Conservation (phyloP, 2,329 filamentous ascomycete genomes). For the Juglanconis oblonga region DNA sequence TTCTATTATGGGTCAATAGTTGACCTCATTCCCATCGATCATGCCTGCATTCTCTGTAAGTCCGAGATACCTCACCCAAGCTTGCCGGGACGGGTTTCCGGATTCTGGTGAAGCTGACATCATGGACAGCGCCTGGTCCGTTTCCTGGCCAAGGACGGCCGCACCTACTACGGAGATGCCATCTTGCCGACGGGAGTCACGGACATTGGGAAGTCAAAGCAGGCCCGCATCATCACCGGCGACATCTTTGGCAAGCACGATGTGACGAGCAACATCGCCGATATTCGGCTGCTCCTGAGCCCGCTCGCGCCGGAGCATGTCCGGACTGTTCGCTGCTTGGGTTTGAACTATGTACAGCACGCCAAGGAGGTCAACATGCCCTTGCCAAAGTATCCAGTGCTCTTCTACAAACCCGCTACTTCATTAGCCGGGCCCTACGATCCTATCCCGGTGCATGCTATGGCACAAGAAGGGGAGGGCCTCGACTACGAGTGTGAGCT, state of each 20-base stretch:
- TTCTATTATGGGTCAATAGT: too few relatives aligned
- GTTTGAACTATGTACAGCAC: slow-evolving; percentile 70
- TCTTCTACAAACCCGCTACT: slow-evolving; percentile 73
- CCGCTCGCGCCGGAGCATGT: slow-evolving; percentile 63
- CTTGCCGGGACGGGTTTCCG: too few relatives aligned
- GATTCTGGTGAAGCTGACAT: not conserved
- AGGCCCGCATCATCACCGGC: slow-evolving; percentile 62
- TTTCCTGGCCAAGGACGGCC: slow-evolving; percentile 69
- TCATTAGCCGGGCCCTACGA: slow-evolving; percentile 63
- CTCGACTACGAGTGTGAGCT: slow-evolving; percentile 82
- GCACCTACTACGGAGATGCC: slow-evolving; percentile 71
- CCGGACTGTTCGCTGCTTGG: slow-evolving; percentile 65
- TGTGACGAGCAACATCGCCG: slow-evolving; percentile 60
- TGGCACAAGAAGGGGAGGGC: slow-evolving; percentile 64
- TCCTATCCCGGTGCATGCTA: slow-evolving; percentile 61
- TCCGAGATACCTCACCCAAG: too few relatives aligned
- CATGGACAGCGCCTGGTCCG: slow-evolving; percentile 63
- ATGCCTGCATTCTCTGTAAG: too few relatives aligned
- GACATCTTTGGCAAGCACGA: slow-evolving; percentile 63
- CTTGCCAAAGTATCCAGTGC: slow-evolving; percentile 66
- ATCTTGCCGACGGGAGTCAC: slow-evolving; percentile 59
- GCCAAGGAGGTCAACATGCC: slow-evolving; percentile 67
- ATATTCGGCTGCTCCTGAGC: slow-evolving; percentile 55
- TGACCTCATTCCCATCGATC: too few relatives aligned
- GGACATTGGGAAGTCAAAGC: slow-evolving; percentile 59